Evolutionary conservation across 2,329 filamentous ascomycete species (phyloP), one percentile per base, ranked within the genome.

Genomic region (Fusarium hainanense): DNA sequence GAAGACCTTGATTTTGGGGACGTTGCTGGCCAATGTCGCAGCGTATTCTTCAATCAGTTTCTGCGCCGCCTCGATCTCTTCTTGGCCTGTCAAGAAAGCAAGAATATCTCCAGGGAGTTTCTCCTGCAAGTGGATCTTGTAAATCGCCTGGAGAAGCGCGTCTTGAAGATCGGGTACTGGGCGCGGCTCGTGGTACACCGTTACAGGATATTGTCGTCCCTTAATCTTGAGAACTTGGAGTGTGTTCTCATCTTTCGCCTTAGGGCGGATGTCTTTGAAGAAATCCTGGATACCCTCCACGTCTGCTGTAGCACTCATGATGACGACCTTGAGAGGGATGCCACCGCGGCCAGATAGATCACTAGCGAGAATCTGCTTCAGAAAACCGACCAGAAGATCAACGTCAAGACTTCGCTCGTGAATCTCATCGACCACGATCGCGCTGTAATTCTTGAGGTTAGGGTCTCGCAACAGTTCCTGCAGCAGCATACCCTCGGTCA

Each of bases 301-400:
- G 78, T 98, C 93, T 40, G 94, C 93, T 9, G 96, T 99, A 51
- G 96, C 96, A 85, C 94, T 98, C 96, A 99, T 99, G 76, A 98
- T 88, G 34, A 97, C 88, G 6, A 98, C 89, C 78, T 97, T 98
- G 58, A 99, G 82, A 2, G 92, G 90, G 30, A 91, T 82, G 7
- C 92, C 92, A 10, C 90, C 89, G 7, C 92, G 88, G 9, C 89
- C 89, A 46, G 87, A 84, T 40, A 88, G 86, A 58, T 89, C 84
- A 4, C 86, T 84, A 1, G 85, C 83, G 2, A 96, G 82, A 48
- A 98, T 87, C 65, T 92, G 91, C 76, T 93, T 93, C 66, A 99
- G 78, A 70, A 99, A 98, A 0, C 96, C 96, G 27, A 97, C 85
- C 12, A 98, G 85, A 27, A 99, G 82, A 81, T 99, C 96, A 10